Conservation (phyloP, 1,284 basidiomycete genomes). For the Tilletia horrida region DNA sequence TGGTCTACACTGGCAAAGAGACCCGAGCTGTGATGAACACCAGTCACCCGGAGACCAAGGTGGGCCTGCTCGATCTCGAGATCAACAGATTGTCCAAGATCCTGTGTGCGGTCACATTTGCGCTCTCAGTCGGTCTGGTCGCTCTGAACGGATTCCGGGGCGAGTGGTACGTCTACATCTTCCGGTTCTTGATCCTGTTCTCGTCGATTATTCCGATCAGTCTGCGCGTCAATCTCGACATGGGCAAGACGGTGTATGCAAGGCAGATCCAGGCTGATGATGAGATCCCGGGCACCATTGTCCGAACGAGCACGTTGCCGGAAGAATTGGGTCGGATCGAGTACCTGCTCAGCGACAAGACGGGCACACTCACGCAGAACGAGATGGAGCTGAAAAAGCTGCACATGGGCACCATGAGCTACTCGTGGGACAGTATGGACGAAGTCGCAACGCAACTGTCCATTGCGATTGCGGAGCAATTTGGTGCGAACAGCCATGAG, state of each 20-base stretch:
- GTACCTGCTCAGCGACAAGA: conserved; percentile 94
- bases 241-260: conserved; percentile 98
- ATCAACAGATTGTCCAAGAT: conserved; percentile 98
- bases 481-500: conserved; percentile 22
- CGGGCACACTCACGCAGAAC: conserved; percentile 94
- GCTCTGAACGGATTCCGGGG: conserved; percentile 95
- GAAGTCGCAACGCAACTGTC: conserved; percentile 86
- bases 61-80: conserved; percentile 85
- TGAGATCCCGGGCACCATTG: conserved; percentile 92
- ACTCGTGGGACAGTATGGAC: conserved; percentile 94
- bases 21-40: conserved; percentile 99
- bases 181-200: conserved; percentile 95
- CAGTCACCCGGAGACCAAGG: conserved; percentile 90
- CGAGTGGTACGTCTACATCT: conserved; percentile 91
- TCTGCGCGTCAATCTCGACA: conserved; percentile 94
- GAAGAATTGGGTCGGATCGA: conserved; percentile 96
- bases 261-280: conserved; percentile 87
- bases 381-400: conserved; percentile 99
- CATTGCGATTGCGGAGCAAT: conserved; percentile 64
- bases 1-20: conserved; percentile 90
- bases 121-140: conserved; percentile 82
- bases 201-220: conserved; percentile 99
- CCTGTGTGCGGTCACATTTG: conserved; percentile 87
- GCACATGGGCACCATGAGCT: conserved; percentile 98
- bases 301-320: conserved; percentile 90